Percentiles rank a stretch among this genome's conserved stretches.
Evolutionary conservation across 202 grass and related monocot species (phyloP).

Genomic region (Digitaria exilis): DNA sequence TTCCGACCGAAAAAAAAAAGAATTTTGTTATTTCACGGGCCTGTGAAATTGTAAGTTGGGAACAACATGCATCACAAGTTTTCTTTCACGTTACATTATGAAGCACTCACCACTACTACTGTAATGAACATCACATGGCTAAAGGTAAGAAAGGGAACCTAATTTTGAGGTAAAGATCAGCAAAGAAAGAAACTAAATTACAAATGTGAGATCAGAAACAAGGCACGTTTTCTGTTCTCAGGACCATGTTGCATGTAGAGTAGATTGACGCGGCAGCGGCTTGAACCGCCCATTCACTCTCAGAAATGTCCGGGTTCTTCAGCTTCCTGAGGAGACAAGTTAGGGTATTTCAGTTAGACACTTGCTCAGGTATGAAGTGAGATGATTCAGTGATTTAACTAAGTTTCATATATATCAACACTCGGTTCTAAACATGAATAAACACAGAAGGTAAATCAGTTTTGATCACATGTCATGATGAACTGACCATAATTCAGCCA

Average conservation of each 20-base stretch:
- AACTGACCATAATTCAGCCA: constrained; percentile 59
- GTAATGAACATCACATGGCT: constrained; percentile 38
- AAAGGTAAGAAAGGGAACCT: constrained; percentile 35
- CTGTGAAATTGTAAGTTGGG: constrained; percentile 43
- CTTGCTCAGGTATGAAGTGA: not conserved
- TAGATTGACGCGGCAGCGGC: constrained; percentile 96
- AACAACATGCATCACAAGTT: constrained; percentile 30
- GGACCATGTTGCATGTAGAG: constrained; percentile 86
- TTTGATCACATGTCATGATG: constrained; percentile 1
- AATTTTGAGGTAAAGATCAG: constrained; percentile 41
- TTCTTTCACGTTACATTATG: constrained; percentile 44
- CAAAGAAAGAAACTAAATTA: constrained; percentile 28
- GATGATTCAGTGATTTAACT: not conserved
- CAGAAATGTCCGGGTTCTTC: constrained; percentile 63
- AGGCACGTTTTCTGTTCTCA: constrained; percentile 70
- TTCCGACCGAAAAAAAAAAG: not conserved
- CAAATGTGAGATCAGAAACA: constrained; percentile 47
- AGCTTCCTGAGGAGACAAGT: constrained; percentile 60
- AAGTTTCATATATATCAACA: not conserved
- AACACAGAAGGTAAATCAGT: not conserved
- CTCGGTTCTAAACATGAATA: not conserved
- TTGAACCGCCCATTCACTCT: constrained; percentile 81
- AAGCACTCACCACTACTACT: constrained; percentile 37
- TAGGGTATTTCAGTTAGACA: constrained; percentile 9
- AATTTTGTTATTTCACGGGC: constrained; percentile 41